phyloP scores from a whole-genome alignment of 495 filamentous ascomycete genomes.

The Neurospora sp. region DNA sequence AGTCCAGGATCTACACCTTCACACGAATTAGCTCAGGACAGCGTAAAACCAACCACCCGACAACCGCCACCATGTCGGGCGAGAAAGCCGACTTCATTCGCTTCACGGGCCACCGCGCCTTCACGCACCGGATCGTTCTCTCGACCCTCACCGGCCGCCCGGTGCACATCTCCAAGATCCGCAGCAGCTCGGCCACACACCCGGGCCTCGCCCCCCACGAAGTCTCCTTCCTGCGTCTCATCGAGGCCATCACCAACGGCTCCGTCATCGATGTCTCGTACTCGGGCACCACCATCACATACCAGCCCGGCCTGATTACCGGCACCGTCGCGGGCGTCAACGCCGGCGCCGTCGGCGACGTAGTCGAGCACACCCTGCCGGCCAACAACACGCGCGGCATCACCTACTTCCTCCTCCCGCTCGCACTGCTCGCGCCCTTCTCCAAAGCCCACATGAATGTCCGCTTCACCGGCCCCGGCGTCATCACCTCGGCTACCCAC shows the following conservation, averaged over 20 bases:
- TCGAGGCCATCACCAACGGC: slow-evolving; percentile 94
- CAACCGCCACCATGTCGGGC: slow-evolving; percentile 26
- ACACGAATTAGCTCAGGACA: neutral
- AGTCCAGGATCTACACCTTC: neutral
- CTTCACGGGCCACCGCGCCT: slow-evolving; percentile 74
- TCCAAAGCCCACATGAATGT: slow-evolving; percentile 82
- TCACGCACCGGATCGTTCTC: slow-evolving; percentile 78
- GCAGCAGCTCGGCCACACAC: slow-evolving; percentile 67
- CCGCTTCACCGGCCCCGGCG: slow-evolving; percentile 77
- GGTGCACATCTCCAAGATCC: slow-evolving; percentile 87
- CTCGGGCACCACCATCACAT: slow-evolving; percentile 84
- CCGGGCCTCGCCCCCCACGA: slow-evolving; percentile 88
- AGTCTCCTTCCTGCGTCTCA: slow-evolving; percentile 87
- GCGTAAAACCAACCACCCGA: neutral
- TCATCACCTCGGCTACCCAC: slow-evolving; percentile 78
- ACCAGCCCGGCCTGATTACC: slow-evolving; percentile 84
- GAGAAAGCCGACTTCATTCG: slow-evolving; percentile 40
- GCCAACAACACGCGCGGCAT: slow-evolving; percentile 65
- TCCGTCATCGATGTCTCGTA: slow-evolving; percentile 87
- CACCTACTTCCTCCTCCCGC: slow-evolving; percentile 84
- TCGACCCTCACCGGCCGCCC: slow-evolving; percentile 83
- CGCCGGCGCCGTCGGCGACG: slow-evolving; percentile 49
- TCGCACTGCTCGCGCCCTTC: slow-evolving; percentile 89
- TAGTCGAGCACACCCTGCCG: slow-evolving; percentile 69
- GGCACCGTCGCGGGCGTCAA: slow-evolving; percentile 60